phyloP scores from a whole-genome alignment of 2,329 filamentous ascomycete species.

The Corniculantispora saksenae region DNA sequence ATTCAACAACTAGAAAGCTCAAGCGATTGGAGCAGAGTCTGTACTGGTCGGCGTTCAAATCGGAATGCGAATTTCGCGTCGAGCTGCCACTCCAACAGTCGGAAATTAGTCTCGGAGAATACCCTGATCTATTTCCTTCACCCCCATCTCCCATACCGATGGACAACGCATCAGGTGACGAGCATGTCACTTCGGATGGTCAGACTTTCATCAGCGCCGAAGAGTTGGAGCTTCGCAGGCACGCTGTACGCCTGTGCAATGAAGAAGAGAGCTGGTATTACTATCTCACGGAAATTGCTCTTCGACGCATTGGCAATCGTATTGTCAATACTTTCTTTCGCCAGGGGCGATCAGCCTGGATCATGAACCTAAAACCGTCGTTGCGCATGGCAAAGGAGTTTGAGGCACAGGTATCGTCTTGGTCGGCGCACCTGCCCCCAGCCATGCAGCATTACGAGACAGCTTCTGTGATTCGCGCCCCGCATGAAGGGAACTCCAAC shows the following conservation, averaged over 20 bases:
- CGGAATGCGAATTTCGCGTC: constrained; percentile 42
- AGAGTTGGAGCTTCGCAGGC: constrained; percentile 23
- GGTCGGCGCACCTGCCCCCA: constrained; percentile 25
- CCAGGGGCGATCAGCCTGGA: constrained; percentile 23
- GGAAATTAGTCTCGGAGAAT: constrained; percentile 36
- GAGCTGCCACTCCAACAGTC: constrained; percentile 40
- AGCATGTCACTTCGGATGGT: background rate
- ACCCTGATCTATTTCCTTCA: constrained; percentile 33
- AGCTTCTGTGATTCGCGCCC: constrained; percentile 21
- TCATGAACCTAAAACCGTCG: constrained; percentile 22
- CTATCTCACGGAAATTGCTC: constrained; percentile 45
- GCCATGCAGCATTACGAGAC: constrained; percentile 26
- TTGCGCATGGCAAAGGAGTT: constrained; percentile 27
- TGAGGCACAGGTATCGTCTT: constrained; percentile 27
- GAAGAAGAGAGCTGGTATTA: constrained; percentile 45
- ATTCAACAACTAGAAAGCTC: constrained; percentile 19
- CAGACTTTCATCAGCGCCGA: constrained; percentile 15
- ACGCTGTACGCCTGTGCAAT: constrained; percentile 25
- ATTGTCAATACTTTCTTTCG: constrained; percentile 35
- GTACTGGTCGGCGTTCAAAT: constrained; percentile 47
- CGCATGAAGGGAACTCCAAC: constrained; percentile 20
- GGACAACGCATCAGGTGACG: background rate
- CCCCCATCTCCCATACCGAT: constrained; percentile 25
- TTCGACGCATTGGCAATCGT: constrained; percentile 43
- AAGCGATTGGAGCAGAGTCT: constrained; percentile 40